These are phyloP conservation scores for Arxiozyma telluris DNA, from an alignment of 1,139 yeast species.

Conservation along the genomic window DNA sequence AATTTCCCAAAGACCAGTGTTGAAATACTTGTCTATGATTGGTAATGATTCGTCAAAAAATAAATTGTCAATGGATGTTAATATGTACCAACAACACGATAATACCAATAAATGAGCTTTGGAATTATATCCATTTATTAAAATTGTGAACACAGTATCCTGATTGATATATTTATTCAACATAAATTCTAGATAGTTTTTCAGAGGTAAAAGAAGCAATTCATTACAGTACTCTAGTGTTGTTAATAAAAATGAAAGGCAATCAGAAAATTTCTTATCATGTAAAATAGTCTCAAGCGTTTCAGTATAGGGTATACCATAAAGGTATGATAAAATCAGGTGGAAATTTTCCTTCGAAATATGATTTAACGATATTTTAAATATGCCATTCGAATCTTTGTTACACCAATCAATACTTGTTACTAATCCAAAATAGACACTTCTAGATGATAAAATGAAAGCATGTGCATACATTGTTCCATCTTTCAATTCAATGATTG, in stretches of 20 bases:
- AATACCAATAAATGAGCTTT: slow-evolving; percentile 48
- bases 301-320: slow-evolving; percentile 39
- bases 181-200: slow-evolving; percentile 53
- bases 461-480: slow-evolving; percentile 34
- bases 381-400: slow-evolving; percentile 9
- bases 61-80: slow-evolving; percentile 54
- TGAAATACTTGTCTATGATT: slow-evolving; percentile 21
- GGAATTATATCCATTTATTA: slow-evolving; percentile 46
- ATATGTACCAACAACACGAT: slow-evolving; percentile 60
- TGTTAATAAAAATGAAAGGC: slow-evolving; percentile 49
- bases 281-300: slow-evolving; percentile 37
- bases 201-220: slow-evolving; percentile 49
- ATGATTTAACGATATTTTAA: slow-evolving; percentile 37
- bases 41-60: slow-evolving; percentile 41
- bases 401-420: slow-evolving; percentile 48
- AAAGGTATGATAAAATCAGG: slow-evolving; percentile 46
- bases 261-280: slow-evolving; percentile 26
- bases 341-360: slow-evolving; percentile 40
- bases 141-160: slow-evolving; percentile 51
- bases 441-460: slow-evolving; percentile 44
- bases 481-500: slow-evolving; percentile 15
- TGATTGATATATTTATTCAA: slow-evolving; percentile 49
- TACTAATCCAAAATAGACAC: slow-evolving; percentile 55
- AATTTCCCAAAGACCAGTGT: slow-evolving; percentile 26
- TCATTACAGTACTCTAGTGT: slow-evolving; percentile 58